These are phyloP conservation scores for Dryas integrifolia DNA, from an alignment of 331 rosid species.

Conservation along the genomic window DNA sequence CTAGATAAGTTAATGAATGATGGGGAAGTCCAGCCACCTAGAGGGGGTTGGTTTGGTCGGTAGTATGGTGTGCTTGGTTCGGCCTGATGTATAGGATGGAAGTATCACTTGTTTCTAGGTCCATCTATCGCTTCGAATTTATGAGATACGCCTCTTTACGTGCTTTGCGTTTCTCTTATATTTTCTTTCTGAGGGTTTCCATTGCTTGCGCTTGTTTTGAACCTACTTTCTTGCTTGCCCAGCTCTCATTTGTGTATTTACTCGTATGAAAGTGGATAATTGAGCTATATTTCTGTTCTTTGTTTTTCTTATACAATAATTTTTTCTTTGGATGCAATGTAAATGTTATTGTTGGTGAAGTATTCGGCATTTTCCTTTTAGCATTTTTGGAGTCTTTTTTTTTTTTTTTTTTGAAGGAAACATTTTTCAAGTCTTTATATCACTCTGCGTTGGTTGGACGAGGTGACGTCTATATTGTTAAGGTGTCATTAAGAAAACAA, in stretches of 20 bases:
- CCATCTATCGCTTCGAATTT: constrained; percentile 16
- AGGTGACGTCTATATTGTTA: too few relatives aligned
- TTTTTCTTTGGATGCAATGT: neutral
- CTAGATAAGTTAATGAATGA: constrained; percentile 83
- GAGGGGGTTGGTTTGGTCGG: constrained; percentile 87
- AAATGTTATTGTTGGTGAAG: neutral
- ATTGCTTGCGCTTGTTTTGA: constrained; percentile 31
- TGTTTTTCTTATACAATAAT: neutral
- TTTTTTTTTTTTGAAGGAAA: too few relatives aligned
- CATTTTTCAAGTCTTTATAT: too few relatives aligned
- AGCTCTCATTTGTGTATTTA: constrained; percentile 43
- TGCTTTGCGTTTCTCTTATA: constrained; percentile 9
- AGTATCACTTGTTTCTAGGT: constrained; percentile 31
- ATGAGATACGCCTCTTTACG: constrained; percentile 22
- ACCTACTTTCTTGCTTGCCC: constrained; percentile 11
- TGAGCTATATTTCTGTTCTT: constrained; percentile 9
- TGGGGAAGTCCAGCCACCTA: constrained; percentile 59
- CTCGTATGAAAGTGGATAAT: constrained; percentile 42
- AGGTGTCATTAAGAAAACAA: neutral
- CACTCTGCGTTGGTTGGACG: too few relatives aligned
- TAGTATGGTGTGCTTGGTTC: constrained; percentile 31
- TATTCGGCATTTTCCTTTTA: neutral
- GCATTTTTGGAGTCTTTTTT: neutral
- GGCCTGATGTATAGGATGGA: constrained; percentile 46
- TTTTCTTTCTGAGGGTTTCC: constrained; percentile 18